phyloP scores from a whole-genome alignment of 441 rosid species.

The Biscutella auriculata region DNA sequence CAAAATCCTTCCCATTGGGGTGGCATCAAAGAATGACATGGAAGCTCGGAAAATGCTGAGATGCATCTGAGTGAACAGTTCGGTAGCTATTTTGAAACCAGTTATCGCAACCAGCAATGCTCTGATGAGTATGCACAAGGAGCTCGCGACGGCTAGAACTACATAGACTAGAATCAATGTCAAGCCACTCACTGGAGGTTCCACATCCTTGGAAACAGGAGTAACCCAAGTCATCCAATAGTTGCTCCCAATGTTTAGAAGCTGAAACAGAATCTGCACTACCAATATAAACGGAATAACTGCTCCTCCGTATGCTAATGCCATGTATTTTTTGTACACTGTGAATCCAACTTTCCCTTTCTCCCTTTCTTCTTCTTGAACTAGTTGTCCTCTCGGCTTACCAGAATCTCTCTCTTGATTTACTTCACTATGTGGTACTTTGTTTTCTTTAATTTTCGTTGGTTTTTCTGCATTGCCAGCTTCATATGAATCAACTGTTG shows the following conservation, averaged over 20 bases:
- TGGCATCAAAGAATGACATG: constrained; percentile 79
- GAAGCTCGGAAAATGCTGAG: constrained; percentile 65
- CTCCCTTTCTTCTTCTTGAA: constrained; percentile 87
- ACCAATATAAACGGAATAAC: constrained; percentile 55
- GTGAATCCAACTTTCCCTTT: constrained; percentile 64
- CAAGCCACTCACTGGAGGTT: constrained; percentile 35
- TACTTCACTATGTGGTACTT: constrained; percentile 11
- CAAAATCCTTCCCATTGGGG: constrained; percentile 68
- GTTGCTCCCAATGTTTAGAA: constrained; percentile 70
- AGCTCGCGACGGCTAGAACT: constrained; percentile 46
- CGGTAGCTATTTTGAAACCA: constrained; percentile 62
- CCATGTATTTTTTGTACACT: constrained; percentile 62
- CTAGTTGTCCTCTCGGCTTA: constrained; percentile 46
- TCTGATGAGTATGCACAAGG: constrained; percentile 49
- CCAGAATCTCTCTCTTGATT: constrained; percentile 25
- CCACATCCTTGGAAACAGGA: constrained; percentile 45
- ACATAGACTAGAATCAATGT: constrained; percentile 52
- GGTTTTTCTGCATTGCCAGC: constrained; percentile 7
- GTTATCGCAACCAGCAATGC: constrained; percentile 40
- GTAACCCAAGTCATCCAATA: constrained; percentile 92
- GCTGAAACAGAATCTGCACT: constrained; percentile 46
- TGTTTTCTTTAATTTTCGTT: constrained; percentile 15
- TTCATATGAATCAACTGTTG: constrained; percentile 32
- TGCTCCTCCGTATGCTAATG: constrained; percentile 70
- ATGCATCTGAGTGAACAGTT: constrained; percentile 69